phyloP scores from a whole-genome alignment of 495 filamentous ascomycete species.

The Chaetomium tenue region DNA sequence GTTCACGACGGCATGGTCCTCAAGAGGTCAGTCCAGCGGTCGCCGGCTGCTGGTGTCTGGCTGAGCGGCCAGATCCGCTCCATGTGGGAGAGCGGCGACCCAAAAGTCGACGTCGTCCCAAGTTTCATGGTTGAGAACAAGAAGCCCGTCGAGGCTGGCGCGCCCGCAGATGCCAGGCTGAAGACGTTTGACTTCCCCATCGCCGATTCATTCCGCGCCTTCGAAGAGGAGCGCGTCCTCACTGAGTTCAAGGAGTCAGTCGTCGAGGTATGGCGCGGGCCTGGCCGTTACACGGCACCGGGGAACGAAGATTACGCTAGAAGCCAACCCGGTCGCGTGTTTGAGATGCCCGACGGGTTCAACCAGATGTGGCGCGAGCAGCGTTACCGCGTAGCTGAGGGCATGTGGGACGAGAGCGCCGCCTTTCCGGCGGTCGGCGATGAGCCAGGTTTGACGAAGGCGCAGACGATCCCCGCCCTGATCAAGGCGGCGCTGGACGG shows the following conservation, averaged over 20 bases:
- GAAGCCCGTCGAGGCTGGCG: constrained; percentile 81
- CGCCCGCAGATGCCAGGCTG: constrained; percentile 57
- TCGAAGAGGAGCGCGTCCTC: constrained; percentile 89
- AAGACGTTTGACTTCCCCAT: constrained; percentile 65
- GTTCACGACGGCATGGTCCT: constrained; percentile 93
- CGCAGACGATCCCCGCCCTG: constrained; percentile 74
- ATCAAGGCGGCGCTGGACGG: constrained; percentile 72
- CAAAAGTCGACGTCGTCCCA: constrained; percentile 76
- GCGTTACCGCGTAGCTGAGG: constrained; percentile 79
- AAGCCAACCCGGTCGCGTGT: constrained; percentile 69
- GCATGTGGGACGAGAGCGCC: constrained; percentile 79
- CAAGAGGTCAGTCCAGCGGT: constrained; percentile 80
- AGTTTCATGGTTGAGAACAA: constrained; percentile 86
- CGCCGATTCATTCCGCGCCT: constrained; percentile 66
- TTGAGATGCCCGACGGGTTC: constrained; percentile 90
- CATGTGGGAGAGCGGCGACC: constrained; percentile 71
- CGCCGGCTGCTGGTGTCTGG: constrained; percentile 82
- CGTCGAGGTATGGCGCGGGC: constrained; percentile 88
- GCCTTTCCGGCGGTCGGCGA: constrained; percentile 45
- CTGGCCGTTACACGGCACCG: constrained; percentile 60
- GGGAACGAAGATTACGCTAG: constrained; percentile 66
- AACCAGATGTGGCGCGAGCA: constrained; percentile 91
- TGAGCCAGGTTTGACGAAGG: constrained; percentile 50
- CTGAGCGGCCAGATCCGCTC: constrained; percentile 81
- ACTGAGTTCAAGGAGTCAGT: constrained; percentile 97